These are phyloP conservation scores for Trichoderma gracile DNA, from an alignment of 2,329 filamentous ascomycete genomes.

Conservation along the genomic window DNA sequence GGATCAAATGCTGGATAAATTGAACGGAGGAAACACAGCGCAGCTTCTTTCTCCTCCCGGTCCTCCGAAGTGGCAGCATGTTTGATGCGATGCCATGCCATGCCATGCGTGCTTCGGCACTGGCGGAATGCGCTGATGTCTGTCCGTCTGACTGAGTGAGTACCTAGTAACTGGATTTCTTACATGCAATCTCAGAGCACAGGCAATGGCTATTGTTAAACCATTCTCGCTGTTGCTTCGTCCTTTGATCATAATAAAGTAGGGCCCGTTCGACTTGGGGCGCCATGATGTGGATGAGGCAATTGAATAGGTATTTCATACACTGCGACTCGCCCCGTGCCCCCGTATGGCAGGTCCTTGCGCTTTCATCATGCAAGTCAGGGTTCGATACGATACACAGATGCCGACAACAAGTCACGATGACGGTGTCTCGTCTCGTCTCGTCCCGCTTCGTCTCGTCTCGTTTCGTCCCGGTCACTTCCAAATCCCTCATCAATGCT, in stretches of 20 bases:
- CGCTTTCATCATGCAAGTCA: constrained; percentile 15
- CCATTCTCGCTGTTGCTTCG: not conserved
- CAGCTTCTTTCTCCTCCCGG: not conserved
- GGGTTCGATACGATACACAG: not conserved
- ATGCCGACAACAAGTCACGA: not conserved
- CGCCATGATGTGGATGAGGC: constrained; percentile 9
- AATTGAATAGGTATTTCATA: not conserved
- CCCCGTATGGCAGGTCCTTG: constrained; percentile 9
- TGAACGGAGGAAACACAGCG: no score
- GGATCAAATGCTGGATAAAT: constrained; percentile 9
- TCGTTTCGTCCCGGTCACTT: not conserved
- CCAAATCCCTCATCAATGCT: constrained; percentile 16
- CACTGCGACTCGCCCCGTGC: not conserved
- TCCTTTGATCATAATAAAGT: not conserved
- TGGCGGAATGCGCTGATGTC: constrained; percentile 8
- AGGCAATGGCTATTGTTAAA: not conserved
- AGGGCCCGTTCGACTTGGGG: not conserved
- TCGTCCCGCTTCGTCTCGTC: not conserved
- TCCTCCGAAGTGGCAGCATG: not conserved
- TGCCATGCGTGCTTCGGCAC: not conserved
- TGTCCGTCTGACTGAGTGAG: not conserved
- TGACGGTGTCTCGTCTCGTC: constrained; percentile 5
- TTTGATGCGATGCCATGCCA: not conserved
- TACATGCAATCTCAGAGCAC: not conserved
- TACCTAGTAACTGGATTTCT: no score